Base-by-base conservation (phyloP, 1,284 basidiomycete species). In the Boletellus deceptivus region DNA sequence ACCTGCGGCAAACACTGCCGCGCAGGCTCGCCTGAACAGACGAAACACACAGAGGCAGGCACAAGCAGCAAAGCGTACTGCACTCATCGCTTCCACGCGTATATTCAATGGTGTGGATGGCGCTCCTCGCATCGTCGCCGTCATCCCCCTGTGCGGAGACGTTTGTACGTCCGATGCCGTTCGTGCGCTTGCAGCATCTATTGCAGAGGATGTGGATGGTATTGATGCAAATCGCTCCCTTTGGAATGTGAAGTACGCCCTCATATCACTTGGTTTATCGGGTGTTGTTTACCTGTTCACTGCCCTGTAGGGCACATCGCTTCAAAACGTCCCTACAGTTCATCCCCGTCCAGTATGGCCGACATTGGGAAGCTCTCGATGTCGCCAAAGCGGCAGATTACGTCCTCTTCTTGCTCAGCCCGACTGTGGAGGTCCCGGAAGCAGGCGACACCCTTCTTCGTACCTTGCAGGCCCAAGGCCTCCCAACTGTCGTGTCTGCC, bases 381-480 rank as follows among this genome's bases (percentile, higher is more conserved):
- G 88, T 89, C 0, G 89, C 87, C 63, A 87, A 93, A 64, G 89
- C 84, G 2, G 91, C 93, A 11, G 96, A 99, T 72, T 98, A 97
- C 63, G 86, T 95, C 38, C 75, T 98, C 13, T 83, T 97, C 55
- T 77, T 89, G 5, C 77, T 98, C 27, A 97, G 93, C 2, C 82
- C 90, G 31, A 76, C 78, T 13, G 76, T 87, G 14, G 93, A 98
- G 68, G 94, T 98, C 3, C 82, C 91, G 53, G 67, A 76, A 4
- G 90, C 90, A 82, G 94, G 94, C 27, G 97, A 99, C 63, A 89
- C 86, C 0, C 82, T 95, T 13, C 78, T 99, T n/a, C 84, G 96
- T 33, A 86, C 85, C 24, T 76, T 99, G 25, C 84, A 93, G 75
- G 80, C 90, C 14, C 84, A 95, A 67, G 84, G 90, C 46, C 77